Evolutionary conservation across 1,139 yeast genomes (phyloP).

Genomic region (Lodderomyces parapsilosis): DNA sequence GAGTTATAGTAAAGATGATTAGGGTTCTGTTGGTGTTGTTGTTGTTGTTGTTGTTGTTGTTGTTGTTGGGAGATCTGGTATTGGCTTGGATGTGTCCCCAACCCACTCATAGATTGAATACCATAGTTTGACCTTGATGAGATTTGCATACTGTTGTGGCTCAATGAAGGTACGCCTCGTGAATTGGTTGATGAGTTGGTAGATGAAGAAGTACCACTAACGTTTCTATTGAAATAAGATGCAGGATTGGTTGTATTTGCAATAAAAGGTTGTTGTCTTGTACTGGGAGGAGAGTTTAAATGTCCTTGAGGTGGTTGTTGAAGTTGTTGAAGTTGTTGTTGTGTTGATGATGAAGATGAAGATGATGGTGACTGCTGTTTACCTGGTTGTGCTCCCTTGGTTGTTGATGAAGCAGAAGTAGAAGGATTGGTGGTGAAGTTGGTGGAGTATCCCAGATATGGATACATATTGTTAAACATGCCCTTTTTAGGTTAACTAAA

Average conservation of each 20-base stretch:
- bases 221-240: slow-evolving; percentile 5
- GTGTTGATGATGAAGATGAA: slow-evolving; percentile 12
- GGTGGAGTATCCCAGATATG: slow-evolving; percentile 12
- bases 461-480: slow-evolving; percentile 14
- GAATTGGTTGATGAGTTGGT: slow-evolving; percentile 1
- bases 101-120: slow-evolving; percentile 1
- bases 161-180: slow-evolving; percentile 6
- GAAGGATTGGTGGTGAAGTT: slow-evolving; percentile 4
- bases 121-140: slow-evolving; percentile 5
- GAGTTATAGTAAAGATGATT: slow-evolving; percentile 1
- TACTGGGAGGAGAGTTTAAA: slow-evolving; percentile 8
- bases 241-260: neutral
- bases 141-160: slow-evolving; percentile 3
- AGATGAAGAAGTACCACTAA: neutral
- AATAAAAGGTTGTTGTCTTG: slow-evolving; percentile 4
- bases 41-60: slow-evolving; percentile 13
- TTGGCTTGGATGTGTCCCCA: slow-evolving; percentile 4
- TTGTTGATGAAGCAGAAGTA: neutral
- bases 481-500: no score
- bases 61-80: slow-evolving; percentile 18
- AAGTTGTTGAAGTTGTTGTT: slow-evolving; percentile 11
- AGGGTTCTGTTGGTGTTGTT: slow-evolving; percentile 9
- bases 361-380: slow-evolving; percentile 7
- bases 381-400: slow-evolving; percentile 1
- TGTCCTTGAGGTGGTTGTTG: slow-evolving; percentile 11